Conservation (phyloP, 2,329 filamentous ascomycete genomes). For the Botrytis paeoniae region DNA sequence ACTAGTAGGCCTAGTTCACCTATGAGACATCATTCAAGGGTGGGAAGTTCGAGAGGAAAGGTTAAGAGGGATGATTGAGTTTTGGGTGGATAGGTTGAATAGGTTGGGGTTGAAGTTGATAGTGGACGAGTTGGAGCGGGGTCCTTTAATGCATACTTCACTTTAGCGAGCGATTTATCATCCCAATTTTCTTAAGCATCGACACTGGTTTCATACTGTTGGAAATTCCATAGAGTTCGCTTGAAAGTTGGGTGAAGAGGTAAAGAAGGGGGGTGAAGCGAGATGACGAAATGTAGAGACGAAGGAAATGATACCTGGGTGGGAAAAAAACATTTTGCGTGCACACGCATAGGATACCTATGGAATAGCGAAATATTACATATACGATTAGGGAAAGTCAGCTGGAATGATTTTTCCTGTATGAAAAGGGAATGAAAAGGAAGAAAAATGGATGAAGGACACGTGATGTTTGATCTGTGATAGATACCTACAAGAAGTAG, state of each 20-base stretch:
- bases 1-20: conserved; percentile 53
- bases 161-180: background rate
- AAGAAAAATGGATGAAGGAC: background rate
- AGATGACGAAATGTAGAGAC: background rate
- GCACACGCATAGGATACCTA: conserved; percentile 15
- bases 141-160: background rate
- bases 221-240: background rate
- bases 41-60: conserved; percentile 40
- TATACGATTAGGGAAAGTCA: background rate
- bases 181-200: background rate
- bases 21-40: conserved; percentile 43
- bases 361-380: conserved; percentile 1
- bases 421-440: background rate
- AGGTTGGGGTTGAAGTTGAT: background rate
- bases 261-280: background rate
- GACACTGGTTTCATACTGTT: background rate
- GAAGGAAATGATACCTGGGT: conserved; percentile 1
- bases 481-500: background rate
- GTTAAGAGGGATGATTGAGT: conserved; percentile 41
- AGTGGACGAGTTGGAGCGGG: background rate
- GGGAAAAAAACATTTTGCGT: conserved; percentile 4
- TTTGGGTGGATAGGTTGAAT: background rate
- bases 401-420: background rate
- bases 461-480: background rate
- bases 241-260: background rate